phyloP scores from a whole-genome alignment of 345 rosid genomes.

The Pistacia vera region DNA sequence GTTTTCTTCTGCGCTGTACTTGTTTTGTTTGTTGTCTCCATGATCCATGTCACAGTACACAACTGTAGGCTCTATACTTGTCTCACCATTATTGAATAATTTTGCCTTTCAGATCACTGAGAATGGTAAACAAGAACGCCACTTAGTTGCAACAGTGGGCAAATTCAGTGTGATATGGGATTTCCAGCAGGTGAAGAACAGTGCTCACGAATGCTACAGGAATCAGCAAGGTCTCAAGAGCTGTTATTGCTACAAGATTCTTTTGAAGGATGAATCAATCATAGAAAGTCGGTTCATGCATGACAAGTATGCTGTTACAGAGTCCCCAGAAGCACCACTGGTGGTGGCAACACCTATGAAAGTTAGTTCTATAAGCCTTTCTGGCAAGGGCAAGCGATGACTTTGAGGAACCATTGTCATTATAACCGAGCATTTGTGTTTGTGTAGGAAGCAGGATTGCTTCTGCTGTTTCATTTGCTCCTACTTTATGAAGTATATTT shows the following conservation, averaged over 20 bases:
- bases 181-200: constrained; percentile 94
- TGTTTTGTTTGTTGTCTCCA: neutral
- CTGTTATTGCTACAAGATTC: constrained; percentile 92
- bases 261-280: constrained; percentile 90
- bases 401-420: neutral
- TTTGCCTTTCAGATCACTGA: constrained; percentile 71
- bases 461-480: neutral
- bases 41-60: neutral
- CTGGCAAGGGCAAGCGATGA: constrained; percentile 67
- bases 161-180: constrained; percentile 98
- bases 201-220: constrained; percentile 73
- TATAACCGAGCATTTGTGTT: neutral
- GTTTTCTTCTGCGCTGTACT: neutral
- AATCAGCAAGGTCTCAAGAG: constrained; percentile 95
- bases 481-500: neutral
- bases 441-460: constrained; percentile 16
- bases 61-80: neutral
- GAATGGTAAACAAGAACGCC: constrained; percentile 91
- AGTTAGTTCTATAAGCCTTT: constrained; percentile 93
- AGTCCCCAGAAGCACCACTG: constrained; percentile 93
- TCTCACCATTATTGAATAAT: constrained; percentile 2
- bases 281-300: constrained; percentile 97
- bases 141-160: constrained; percentile 87
- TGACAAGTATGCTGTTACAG: constrained; percentile 64
- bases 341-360: constrained; percentile 95